Percentiles rank a stretch among this genome's conserved stretches.
These are phyloP conservation scores for Penicillium sp. DNA, from an alignment of 2,329 filamentous ascomycete species.

Conservation along the genomic window DNA sequence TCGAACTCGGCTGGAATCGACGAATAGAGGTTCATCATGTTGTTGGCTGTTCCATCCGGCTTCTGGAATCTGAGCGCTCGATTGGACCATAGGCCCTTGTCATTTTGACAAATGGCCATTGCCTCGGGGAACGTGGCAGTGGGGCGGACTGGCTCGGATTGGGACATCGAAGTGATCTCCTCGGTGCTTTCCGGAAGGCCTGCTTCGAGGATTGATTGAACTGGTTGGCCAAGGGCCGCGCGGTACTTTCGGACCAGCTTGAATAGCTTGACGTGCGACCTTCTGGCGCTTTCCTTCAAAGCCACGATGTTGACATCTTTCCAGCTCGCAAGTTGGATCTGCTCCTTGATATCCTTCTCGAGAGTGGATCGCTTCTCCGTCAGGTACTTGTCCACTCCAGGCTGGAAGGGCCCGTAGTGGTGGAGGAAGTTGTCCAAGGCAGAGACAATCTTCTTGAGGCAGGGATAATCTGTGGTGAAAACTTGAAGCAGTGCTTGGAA, in stretches of 20 bases:
- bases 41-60: slow-evolving; percentile 64
- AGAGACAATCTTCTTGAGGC: slow-evolving; percentile 57
- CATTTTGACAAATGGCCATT: slow-evolving; percentile 32
- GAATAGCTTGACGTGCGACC: slow-evolving; percentile 89
- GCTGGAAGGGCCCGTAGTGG: slow-evolving; percentile 71
- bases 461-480: slow-evolving; percentile 58
- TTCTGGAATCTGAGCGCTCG: slow-evolving; percentile 69
- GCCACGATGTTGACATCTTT: slow-evolving; percentile 95
- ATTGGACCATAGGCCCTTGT: slow-evolving; percentile 36
- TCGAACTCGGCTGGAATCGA: slow-evolving; percentile 55
- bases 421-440: slow-evolving; percentile 73
- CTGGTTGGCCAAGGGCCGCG: slow-evolving; percentile 70
- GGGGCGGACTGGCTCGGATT: slow-evolving; percentile 12
- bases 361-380: slow-evolving; percentile 66
- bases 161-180: slow-evolving; percentile 20
- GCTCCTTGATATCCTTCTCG: slow-evolving; percentile 90
- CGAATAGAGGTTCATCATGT: slow-evolving; percentile 66
- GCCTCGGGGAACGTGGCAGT: slow-evolving; percentile 30
- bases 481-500: slow-evolving; percentile 64
- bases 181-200: slow-evolving; percentile 36
- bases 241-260: slow-evolving; percentile 89
- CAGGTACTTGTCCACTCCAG: slow-evolving; percentile 63
- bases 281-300: slow-evolving; percentile 81
- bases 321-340: slow-evolving; percentile 94
- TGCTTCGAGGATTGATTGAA: slow-evolving; percentile 56